These are phyloP conservation scores for Ustanciosporium gigantosporum DNA, from an alignment of 1,284 basidiomycete genomes.

Conservation along the genomic window DNA sequence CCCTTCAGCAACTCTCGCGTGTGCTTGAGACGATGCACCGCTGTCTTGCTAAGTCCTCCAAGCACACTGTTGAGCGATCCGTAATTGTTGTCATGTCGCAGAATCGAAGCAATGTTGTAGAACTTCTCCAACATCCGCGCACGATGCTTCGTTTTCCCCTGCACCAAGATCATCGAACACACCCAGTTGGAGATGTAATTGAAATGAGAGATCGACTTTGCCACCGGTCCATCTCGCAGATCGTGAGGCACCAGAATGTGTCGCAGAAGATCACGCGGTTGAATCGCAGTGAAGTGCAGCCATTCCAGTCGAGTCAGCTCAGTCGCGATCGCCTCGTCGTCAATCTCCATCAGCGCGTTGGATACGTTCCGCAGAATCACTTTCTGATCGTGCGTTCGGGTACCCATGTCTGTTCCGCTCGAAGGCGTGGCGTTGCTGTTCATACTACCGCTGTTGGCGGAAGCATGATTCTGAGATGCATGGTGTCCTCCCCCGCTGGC, in stretches of 20 bases:
- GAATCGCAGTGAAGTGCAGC: constrained; percentile 47
- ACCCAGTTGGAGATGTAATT: constrained; percentile 57
- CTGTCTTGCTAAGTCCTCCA: constrained; percentile 48
- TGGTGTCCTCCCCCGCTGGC: background rate
- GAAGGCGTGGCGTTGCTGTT: constrained; percentile 4
- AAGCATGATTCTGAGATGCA: background rate
- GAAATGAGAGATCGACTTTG: constrained; percentile 53
- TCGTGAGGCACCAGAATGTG: constrained; percentile 48
- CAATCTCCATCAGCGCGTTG: constrained; percentile 43
- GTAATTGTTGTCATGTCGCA: constrained; percentile 53
- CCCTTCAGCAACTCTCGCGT: constrained; percentile 50
- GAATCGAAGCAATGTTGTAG: constrained; percentile 48
- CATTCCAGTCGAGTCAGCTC: constrained; percentile 53
- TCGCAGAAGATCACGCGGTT: constrained; percentile 48
- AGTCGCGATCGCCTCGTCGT: constrained; percentile 45
- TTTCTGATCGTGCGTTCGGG: constrained; percentile 28
- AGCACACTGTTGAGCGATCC: constrained; percentile 51
- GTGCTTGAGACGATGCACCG: constrained; percentile 46
- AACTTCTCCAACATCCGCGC: constrained; percentile 55
- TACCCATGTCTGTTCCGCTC: constrained; percentile 1
- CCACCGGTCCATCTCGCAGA: constrained; percentile 42
- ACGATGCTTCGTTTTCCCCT: constrained; percentile 48
- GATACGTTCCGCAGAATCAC: constrained; percentile 39
- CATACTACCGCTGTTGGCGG: background rate
- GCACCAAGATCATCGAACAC: constrained; percentile 52